phyloP scores from a whole-genome alignment of 2,329 filamentous ascomycete genomes.

The Botrytis fragariae region DNA sequence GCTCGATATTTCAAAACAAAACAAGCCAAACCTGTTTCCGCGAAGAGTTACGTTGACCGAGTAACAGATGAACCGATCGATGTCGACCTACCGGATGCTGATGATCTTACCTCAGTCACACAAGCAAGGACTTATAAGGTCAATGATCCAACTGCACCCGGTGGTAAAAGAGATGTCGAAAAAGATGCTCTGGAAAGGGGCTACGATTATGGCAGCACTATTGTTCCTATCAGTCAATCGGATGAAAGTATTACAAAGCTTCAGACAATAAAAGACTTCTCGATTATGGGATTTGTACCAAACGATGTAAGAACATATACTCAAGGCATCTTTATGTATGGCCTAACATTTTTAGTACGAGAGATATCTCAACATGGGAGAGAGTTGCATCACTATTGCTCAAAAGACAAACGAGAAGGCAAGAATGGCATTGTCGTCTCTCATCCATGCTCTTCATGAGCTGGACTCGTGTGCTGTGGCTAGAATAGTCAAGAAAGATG shows the following conservation, averaged over 20 bases:
- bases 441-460: conserved; percentile 84
- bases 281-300: conserved; percentile 83
- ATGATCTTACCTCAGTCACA: conserved; percentile 66
- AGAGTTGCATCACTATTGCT: conserved; percentile 72
- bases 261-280: conserved; percentile 70
- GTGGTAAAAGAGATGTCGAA: conserved; percentile 78
- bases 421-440: conserved; percentile 78
- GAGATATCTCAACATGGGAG: conserved; percentile 81
- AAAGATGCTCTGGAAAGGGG: conserved; percentile 86
- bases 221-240: conserved; percentile 81
- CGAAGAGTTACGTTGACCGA: conserved; percentile 70
- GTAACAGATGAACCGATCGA: conserved; percentile 40
- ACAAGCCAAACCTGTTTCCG: conserved; percentile 68
- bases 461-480: conserved; percentile 83
- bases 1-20: conserved; percentile 90
- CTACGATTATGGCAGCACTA: conserved; percentile 89
- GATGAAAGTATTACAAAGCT: conserved; percentile 88
- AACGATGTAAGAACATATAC: conserved; percentile 34
- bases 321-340: not conserved
- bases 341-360: conserved; percentile 58
- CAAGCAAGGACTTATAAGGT: conserved; percentile 79
- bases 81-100: conserved; percentile 44
- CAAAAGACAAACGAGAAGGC: conserved; percentile 79
- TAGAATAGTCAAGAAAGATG: conserved; percentile 79
- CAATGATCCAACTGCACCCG: conserved; percentile 68